phyloP scores from a whole-genome alignment of 1,139 yeast genomes.

The Candida sanyaensis region DNA sequence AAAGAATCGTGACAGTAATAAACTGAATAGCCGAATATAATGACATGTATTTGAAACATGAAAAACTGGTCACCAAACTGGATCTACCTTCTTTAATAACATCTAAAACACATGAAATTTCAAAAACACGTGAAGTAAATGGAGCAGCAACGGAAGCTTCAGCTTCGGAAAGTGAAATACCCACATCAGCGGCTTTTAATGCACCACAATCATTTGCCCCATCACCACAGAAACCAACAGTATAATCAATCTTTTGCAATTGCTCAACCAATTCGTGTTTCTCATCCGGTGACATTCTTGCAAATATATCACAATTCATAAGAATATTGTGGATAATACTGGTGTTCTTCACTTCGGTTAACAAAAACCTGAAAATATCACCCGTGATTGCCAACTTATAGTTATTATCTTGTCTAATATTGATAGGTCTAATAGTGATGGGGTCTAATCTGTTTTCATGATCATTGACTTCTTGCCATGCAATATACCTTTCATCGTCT shows the following conservation, averaged over 20 bases:
- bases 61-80: slow-evolving; percentile 89
- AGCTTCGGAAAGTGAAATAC: slow-evolving; percentile 93
- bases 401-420: slow-evolving; percentile 27
- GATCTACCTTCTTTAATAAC: slow-evolving; percentile 95
- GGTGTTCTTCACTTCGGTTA: slow-evolving; percentile 53
- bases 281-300: slow-evolving; percentile 99
- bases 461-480: slow-evolving; percentile 69
- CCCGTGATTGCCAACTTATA: slow-evolving; percentile 88
- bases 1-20: slow-evolving; percentile 78
- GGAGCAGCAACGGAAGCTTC: slow-evolving; percentile 99
- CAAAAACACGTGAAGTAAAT: slow-evolving; percentile 86
- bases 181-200: slow-evolving; percentile 94
- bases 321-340: slow-evolving; percentile 56
- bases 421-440: slow-evolving; percentile 56
- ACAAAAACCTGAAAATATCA: slow-evolving; percentile 77
- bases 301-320: slow-evolving; percentile 76
- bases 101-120: slow-evolving; percentile 88
- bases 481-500: slow-evolving; percentile 34
- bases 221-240: slow-evolving; percentile 97
- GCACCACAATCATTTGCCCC: slow-evolving; percentile 99
- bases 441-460: slow-evolving; percentile 58
- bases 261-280: slow-evolving; percentile 93
- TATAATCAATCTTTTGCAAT: slow-evolving; percentile 79
- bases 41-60: slow-evolving; percentile 98
- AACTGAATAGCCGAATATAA: slow-evolving; percentile 96